Conservation (phyloP, 2,329 filamentous ascomycete species). For the Claviceps quebecensis region DNA sequence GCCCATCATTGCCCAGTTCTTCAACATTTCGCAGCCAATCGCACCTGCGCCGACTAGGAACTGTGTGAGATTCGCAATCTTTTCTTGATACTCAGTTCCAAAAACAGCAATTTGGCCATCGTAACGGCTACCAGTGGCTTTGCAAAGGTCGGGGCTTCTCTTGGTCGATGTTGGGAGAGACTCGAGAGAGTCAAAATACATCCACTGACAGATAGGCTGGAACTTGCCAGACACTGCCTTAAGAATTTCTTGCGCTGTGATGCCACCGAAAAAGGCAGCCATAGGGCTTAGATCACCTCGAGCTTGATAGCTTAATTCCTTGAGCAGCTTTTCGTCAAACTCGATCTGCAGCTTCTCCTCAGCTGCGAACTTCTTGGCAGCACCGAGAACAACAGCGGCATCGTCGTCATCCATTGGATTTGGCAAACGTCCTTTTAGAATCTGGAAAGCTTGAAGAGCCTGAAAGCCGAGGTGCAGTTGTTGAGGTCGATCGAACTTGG, state of each 20-base stretch:
- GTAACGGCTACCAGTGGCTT: slow-evolving; percentile 72
- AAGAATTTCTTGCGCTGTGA: slow-evolving; percentile 85
- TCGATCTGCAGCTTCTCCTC: slow-evolving; percentile 56
- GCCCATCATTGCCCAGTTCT: slow-evolving; percentile 99
- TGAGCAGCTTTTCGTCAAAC: slow-evolving; percentile 81
- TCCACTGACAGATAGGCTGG: slow-evolving; percentile 84
- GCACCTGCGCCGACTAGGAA: slow-evolving; percentile 94
- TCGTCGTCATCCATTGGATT: slow-evolving; percentile 75
- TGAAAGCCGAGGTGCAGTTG: slow-evolving; percentile 89
- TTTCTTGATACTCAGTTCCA: slow-evolving; percentile 84
- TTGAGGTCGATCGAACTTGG: slow-evolving; percentile 89
- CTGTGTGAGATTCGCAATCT: slow-evolving; percentile 76
- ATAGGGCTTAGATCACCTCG: slow-evolving; percentile 81
- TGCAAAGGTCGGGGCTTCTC: slow-evolving; percentile 77
- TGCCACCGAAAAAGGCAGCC: slow-evolving; percentile 88
- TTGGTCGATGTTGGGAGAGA: slow-evolving; percentile 64
- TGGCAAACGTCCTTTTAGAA: slow-evolving; percentile 61
- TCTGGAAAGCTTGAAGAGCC: slow-evolving; percentile 74
- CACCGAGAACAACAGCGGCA: slow-evolving; percentile 60
- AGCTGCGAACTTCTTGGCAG: slow-evolving; percentile 60
- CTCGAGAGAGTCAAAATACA: slow-evolving; percentile 97
- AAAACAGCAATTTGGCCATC: slow-evolving; percentile 97
- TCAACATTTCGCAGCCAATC: slow-evolving; percentile 97
- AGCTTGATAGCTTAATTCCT: slow-evolving; percentile 89
- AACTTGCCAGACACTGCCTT: slow-evolving; percentile 98